Base-by-base conservation (phyloP, 2,329 filamentous ascomycete genomes). In the Fusarium mangiferae region DNA sequence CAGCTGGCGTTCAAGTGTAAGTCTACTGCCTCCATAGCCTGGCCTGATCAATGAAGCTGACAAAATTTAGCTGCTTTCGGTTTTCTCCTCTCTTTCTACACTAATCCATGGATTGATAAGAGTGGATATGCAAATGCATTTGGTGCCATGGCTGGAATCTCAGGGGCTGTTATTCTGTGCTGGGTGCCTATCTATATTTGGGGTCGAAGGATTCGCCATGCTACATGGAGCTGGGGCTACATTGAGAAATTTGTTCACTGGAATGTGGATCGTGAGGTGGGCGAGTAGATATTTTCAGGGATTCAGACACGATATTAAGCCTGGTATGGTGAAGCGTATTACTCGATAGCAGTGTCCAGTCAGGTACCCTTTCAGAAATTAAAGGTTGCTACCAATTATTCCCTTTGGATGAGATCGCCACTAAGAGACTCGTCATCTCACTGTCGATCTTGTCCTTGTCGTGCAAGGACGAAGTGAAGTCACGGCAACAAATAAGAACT, bases 11-110 rank as follows among this genome's bases (percentile, higher is more conserved):
- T 90, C 77, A 90, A 90, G 79, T 86, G 85, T 85, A 72, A 80
- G 85, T 75, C n/a, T 22, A 10, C 17, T 18, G 17, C 1, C 11
- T 24, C n/a, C 14, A 2, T 30, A 1, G 4, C n/a, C 12, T 14
- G 3, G 9, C 30, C 6, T 14, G 22, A 14, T 51, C 8, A 20
- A 24, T 2, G 0, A 36, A 8, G 2, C n/a, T 52, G 13, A 52
- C 18, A 9, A 36, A 12, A 36, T 52, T 0, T 65, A 87, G 85
- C 87, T 22, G 78, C 85, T 13, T 90, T 90, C 75, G 88, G 88
- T 9, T 90, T 90, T 76, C 80, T 90, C 2, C 82, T 90, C 3
- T 88, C 86, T 0, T 90, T 90, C 76, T 90, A 90, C 76, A 90
- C 87, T 3, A 90, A 90, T 74, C 84, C 87, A 0, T 90, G 89